Percentiles rank a stretch among this genome's conserved stretches.
These are phyloP conservation scores for Phytopythium mirpurense DNA, from an alignment of 352 stramenopile genomes.

Conservation along the genomic window DNA sequence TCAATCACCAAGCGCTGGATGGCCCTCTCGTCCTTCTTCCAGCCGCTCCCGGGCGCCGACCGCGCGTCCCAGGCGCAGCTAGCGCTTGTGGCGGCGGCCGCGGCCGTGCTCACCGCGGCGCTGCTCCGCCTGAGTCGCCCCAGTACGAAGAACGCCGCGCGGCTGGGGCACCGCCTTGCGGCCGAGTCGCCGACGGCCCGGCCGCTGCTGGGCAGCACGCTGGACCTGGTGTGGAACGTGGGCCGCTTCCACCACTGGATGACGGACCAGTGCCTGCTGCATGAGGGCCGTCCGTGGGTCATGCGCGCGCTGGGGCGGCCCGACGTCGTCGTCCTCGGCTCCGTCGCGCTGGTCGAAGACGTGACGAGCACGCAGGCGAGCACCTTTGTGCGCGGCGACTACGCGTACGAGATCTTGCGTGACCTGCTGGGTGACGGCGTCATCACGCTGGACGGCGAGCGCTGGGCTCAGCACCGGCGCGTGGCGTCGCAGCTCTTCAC, in stretches of 20 bases:
- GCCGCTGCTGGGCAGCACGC: slow-evolving; percentile 7
- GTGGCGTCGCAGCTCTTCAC: slow-evolving; percentile 31
- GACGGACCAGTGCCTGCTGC: slow-evolving; percentile 4
- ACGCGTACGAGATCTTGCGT: slow-evolving; percentile 31
- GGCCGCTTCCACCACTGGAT: slow-evolving; percentile 8
- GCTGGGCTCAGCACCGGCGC: slow-evolving; percentile 43
- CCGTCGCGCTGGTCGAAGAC: slow-evolving; percentile 26
- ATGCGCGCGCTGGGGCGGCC: slow-evolving; percentile 7
- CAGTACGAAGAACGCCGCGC: too few species aligned
- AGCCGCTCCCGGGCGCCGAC: too few species aligned
- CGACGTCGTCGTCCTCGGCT: slow-evolving; percentile 32
- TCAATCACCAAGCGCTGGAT: too few species aligned
- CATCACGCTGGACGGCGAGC: slow-evolving; percentile 42
- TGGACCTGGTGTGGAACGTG: slow-evolving; percentile 3
- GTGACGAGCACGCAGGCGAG: slow-evolving; percentile 43
- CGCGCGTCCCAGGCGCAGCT: too few species aligned
- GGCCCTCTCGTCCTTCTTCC: too few species aligned
- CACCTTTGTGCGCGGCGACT: slow-evolving; percentile 52
- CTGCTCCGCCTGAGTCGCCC: not conserved
- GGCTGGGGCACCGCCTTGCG: not conserved
- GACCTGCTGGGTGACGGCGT: slow-evolving; percentile 58
- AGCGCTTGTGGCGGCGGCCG: too few species aligned
- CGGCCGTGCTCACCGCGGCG: not conserved
- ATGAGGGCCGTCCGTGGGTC: slow-evolving; percentile 6
- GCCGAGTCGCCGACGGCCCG: slow-evolving; percentile 4